A percentile compares a stretch with the other conserved stretches of the same genome.
Evolutionary conservation across 306 rosid species (phyloP).

Genomic region (Citrullus amarus): DNA sequence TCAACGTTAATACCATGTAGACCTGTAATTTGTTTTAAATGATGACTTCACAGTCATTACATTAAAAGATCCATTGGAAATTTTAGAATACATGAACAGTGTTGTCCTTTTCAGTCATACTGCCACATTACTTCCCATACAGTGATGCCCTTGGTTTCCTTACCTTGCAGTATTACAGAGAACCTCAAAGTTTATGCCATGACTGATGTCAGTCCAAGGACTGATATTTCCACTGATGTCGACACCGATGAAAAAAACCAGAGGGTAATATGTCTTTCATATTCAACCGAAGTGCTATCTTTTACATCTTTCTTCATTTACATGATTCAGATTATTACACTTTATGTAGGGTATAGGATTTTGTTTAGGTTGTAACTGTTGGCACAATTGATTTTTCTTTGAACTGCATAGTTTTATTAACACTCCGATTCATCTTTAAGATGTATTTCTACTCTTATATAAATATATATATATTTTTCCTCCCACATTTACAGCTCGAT

Average conservation of each 20-base stretch:
- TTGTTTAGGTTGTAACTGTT: background rate
- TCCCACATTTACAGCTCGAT: constrained; percentile 49
- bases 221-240: constrained; percentile 94
- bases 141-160: constrained; percentile 14
- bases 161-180: constrained; percentile 26
- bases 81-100: background rate
- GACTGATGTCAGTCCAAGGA: constrained; percentile 97
- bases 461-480: constrained; percentile 8
- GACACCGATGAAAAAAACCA: constrained; percentile 90
- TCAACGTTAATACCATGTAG: background rate
- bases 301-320: background rate
- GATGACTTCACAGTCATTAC: background rate
- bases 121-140: background rate
- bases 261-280: constrained; percentile 39
- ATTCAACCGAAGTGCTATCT: background rate
- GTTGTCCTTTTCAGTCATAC: background rate
- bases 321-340: background rate
- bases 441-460: background rate
- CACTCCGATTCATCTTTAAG: background rate
- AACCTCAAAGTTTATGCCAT: constrained; percentile 43
- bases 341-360: background rate
- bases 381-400: background rate
- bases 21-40: background rate
- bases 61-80: background rate
- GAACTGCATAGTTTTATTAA: background rate